Conservation (phyloP, 139 green algal species). For the Picochlorum costavermella region DNA sequence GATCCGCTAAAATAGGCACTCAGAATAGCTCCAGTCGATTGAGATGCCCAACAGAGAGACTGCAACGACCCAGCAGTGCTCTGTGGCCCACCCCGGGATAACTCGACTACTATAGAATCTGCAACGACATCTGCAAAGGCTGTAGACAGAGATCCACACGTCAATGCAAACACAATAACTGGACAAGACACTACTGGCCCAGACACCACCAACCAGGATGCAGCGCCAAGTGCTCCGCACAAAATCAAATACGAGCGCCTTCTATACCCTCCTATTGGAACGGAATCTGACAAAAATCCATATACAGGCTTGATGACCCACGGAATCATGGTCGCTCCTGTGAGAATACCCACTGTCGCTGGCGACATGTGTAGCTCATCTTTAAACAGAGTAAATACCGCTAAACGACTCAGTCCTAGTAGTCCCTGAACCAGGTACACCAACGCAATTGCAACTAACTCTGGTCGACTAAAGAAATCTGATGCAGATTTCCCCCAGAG, state of each 20-base stretch:
- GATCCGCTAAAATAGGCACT: slow-evolving; percentile 68
- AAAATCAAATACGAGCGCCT: slow-evolving; percentile 77
- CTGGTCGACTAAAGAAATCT: background rate
- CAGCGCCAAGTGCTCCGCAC: slow-evolving; percentile 54
- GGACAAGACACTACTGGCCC: slow-evolving; percentile 34
- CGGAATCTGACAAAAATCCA: slow-evolving; percentile 80
- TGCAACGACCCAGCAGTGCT: slow-evolving; percentile 74
- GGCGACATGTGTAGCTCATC: slow-evolving; percentile 80
- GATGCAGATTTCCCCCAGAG: background rate
- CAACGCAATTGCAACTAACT: slow-evolving; percentile 10
- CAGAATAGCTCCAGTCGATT: slow-evolving; percentile 68
- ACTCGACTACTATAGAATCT: slow-evolving; percentile 93
- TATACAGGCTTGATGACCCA: slow-evolving; percentile 90
- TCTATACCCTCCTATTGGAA: slow-evolving; percentile 91
- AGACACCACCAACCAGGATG: slow-evolving; percentile 58
- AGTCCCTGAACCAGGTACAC: slow-evolving; percentile 97
- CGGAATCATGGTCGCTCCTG: background rate
- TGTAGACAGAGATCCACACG: slow-evolving; percentile 52
- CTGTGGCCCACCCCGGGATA: slow-evolving; percentile 47
- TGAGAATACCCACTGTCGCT: slow-evolving; percentile 50
- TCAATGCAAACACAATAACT: slow-evolving; percentile 45
- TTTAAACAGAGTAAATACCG: slow-evolving; percentile 86
- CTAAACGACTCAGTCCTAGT: slow-evolving; percentile 79
- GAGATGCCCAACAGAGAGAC: slow-evolving; percentile 84
- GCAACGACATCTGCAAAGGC: slow-evolving; percentile 91